Base-by-base conservation (phyloP, 257 asterid species). In the Handroanthus guayacan region DNA sequence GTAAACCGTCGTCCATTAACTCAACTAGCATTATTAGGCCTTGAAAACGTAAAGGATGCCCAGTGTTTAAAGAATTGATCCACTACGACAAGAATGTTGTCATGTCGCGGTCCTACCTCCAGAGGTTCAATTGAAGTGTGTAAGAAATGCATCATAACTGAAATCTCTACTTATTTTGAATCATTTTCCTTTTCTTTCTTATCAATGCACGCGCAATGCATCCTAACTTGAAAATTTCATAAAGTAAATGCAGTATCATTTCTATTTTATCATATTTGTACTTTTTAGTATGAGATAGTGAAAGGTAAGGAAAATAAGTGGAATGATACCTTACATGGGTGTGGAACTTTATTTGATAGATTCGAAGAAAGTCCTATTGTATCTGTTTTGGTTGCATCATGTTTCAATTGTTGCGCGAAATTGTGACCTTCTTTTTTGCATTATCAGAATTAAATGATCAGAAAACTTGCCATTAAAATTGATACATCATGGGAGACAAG, bases 361-460 rank as follows among this genome's bases (percentile, higher is more conserved):
- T 25, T n/a, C 6, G 20, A 54, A 37, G 41, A 31, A 17, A 62
- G 78, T 9, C 50, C 9, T 58, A 5, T 31, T 39, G 7, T 6
- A 39, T 37, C 65, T 56, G 16, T 66, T n/a, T 5, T 6, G 9
- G 18, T 74, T 63, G 4, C 37, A 67, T 31, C 8, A 25, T 38
- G 72, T 39, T 48, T 51, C 69, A 14, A 5, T 34, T 54, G 2
- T 47, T 13, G 50, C 10, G 41, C 9, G 11, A 10, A 45, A 18
- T 57, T 16, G 36, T 45, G 47, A 14, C 38, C 5, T 34, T 44
- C 8, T 17, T 38, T 52, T 71, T 58, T 14, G 61, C 81, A 52
- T 16, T 14, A 43, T 45, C 71, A 71, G 63, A 47, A 64, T 63
- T 63, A 78, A 31, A 71, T 64, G 44, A 44, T 71, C 17, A 39